These are phyloP conservation scores for Tremella yokohamensis DNA, from an alignment of 768 basidiomycete species.

Conservation along the genomic window DNA sequence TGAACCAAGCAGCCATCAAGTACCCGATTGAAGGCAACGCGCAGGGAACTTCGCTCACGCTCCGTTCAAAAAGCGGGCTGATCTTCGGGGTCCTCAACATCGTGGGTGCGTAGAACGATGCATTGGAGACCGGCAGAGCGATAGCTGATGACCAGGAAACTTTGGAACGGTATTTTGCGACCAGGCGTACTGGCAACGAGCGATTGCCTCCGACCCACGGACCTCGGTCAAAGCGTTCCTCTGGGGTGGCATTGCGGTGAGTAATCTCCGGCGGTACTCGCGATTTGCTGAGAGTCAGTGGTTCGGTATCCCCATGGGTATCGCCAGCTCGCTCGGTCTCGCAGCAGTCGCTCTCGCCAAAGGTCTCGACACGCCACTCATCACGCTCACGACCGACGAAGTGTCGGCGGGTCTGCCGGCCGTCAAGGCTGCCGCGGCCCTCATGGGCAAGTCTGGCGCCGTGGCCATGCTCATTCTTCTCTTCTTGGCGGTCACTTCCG, in stretches of 20 bases:
- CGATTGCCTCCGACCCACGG: constrained; percentile 78
- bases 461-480: constrained; percentile 69
- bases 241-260: constrained; percentile 69
- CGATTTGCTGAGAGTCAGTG: constrained; percentile 53
- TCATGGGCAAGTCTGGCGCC: constrained; percentile 77
- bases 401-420: constrained; percentile 84
- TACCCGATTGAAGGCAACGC: constrained; percentile 76
- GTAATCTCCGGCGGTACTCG: too few relatives aligned
- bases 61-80: constrained; percentile 70
- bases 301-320: constrained; percentile 75
- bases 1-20: constrained; percentile 58
- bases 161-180: constrained; percentile 53
- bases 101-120: constrained; percentile 55
- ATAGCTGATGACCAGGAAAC: constrained; percentile 1
- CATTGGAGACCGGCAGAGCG: too few relatives aligned
- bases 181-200: constrained; percentile 84
- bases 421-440: constrained; percentile 64
- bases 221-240: constrained; percentile 88
- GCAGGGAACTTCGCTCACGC: constrained; percentile 76
- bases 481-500: constrained; percentile 74
- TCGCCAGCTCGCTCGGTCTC: constrained; percentile 83
- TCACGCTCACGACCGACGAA: constrained; percentile 58
- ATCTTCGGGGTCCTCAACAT: constrained; percentile 84
- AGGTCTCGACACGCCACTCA: constrained; percentile 55
- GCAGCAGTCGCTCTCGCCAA: constrained; percentile 72